phyloP scores from a whole-genome alignment of 805 yeast species.

The Myxozyma lipomycoides region DNA sequence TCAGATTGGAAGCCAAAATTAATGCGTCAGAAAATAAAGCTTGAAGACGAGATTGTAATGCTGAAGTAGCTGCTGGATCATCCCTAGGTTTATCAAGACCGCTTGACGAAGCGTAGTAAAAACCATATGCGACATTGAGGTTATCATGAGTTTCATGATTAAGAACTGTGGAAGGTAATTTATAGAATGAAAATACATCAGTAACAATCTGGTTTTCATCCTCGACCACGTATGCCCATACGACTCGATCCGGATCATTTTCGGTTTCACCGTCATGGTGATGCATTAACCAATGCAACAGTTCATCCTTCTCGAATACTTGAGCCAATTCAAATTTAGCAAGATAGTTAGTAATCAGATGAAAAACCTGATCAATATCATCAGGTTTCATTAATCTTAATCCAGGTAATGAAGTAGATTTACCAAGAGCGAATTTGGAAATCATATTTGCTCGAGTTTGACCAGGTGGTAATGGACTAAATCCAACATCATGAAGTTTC shows the following conservation, averaged over 20 bases:
- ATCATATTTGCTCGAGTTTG: constrained; percentile 66
- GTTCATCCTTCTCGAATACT: constrained; percentile 61
- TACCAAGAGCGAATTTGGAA: constrained; percentile 56
- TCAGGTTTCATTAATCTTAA: constrained; percentile 52
- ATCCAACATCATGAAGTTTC: constrained; percentile 84
- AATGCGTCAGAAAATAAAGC: constrained; percentile 69
- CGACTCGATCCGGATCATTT: constrained; percentile 47
- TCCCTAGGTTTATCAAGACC: constrained; percentile 42
- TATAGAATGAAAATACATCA: constrained; percentile 85
- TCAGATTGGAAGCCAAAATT: constrained; percentile 58
- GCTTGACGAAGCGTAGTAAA: constrained; percentile 78
- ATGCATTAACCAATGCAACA: constrained; percentile 71
- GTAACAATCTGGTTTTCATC: constrained; percentile 51
- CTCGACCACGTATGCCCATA: constrained; percentile 73
- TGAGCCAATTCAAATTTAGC: constrained; percentile 69
- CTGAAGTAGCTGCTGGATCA: constrained; percentile 41
- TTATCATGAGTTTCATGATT: constrained; percentile 54
- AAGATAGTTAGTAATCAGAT: constrained; percentile 60
- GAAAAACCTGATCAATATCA: constrained; percentile 64
- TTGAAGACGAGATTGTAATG: constrained; percentile 56
- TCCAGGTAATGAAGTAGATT: constrained; percentile 48
- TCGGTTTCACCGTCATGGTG: constrained; percentile 43
- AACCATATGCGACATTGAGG: constrained; percentile 81
- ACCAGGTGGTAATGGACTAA: constrained; percentile 70
- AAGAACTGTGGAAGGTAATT: constrained; percentile 81